Base-by-base conservation (phyloP, 768 basidiomycete species). In the Roridomyces roridus region DNA sequence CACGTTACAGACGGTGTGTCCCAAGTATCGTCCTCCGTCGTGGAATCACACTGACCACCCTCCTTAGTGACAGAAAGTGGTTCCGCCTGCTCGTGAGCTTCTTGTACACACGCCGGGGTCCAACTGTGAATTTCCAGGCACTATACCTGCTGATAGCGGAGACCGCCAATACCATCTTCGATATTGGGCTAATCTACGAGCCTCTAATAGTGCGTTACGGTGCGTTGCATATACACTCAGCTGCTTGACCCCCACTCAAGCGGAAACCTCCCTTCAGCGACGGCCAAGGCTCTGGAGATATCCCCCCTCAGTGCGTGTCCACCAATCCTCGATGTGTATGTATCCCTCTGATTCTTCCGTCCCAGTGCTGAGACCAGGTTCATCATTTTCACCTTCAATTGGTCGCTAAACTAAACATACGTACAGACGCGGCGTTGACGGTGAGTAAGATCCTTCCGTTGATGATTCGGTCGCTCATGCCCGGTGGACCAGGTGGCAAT, bases 141-240 rank as follows among this genome's bases (percentile, higher is more conserved):
- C n/a, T 65, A 9, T 65, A 59, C 51, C 45, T 65, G 6, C 37
- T 65, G 34, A 18, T 65, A 14, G 52, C 40, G 21, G 63, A 65
- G 43, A 65, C 63, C 3, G 53, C 43, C 15, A 59, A 62, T 24
- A 35, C 41, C 5, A 46, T 44, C 14, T 62, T 39, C 34, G 60
- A 65, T 26, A 62, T 62, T 3, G 55, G 43, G 6, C 51, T 65
- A 18, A 56, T 65, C 5, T 65, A 59, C 36, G 51, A 65, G 28
- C 63, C 63, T 12, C 29, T 65, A 21, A 50, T 65, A 4, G 14
- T 35, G 2, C 23, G 51, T 37, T 62, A 46, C n/a, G 63, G 63
- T 65, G 31, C 17, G 14, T 7, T 14, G 14, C 14, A 31, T 31
- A 31, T 14, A 7, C 14, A 7, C 29, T 31, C 29, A 31, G 7